Conservation (phyloP, 129 eudicot genomes). For the Saposhnikovia divaricata region DNA sequence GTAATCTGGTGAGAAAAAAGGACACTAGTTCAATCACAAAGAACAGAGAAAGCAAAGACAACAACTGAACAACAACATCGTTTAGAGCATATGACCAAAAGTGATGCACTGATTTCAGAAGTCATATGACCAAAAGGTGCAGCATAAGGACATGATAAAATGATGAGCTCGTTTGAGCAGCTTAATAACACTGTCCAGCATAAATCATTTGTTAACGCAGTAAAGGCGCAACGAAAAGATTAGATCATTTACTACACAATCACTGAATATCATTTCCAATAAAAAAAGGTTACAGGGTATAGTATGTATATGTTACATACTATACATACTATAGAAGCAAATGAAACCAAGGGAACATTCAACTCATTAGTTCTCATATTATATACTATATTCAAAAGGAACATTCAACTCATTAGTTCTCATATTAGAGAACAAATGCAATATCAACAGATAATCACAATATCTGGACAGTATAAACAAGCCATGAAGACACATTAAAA, state of each 20-base stretch:
- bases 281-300: background rate
- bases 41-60: too few species aligned
- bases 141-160: background rate
- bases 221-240: background rate
- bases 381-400: background rate
- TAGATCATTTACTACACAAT: background rate
- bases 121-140: background rate
- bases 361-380: too few species aligned
- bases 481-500: too few species aligned
- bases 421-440: too few species aligned
- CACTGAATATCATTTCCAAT: background rate
- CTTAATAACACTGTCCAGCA: background rate
- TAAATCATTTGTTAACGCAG: background rate
- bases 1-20: too few species aligned
- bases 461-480: background rate
- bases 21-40: too few species aligned
- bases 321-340: too few species aligned
- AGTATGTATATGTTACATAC: background rate
- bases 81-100: too few species aligned
- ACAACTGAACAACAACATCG: too few species aligned
- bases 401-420: background rate
- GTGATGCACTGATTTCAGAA: constrained; percentile 5
- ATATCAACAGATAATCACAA: background rate
- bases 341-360: too few species aligned
- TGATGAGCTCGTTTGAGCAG: background rate